Conservation (phyloP, 805 yeast species). For the Wickerhamiella slavikovae region DNA sequence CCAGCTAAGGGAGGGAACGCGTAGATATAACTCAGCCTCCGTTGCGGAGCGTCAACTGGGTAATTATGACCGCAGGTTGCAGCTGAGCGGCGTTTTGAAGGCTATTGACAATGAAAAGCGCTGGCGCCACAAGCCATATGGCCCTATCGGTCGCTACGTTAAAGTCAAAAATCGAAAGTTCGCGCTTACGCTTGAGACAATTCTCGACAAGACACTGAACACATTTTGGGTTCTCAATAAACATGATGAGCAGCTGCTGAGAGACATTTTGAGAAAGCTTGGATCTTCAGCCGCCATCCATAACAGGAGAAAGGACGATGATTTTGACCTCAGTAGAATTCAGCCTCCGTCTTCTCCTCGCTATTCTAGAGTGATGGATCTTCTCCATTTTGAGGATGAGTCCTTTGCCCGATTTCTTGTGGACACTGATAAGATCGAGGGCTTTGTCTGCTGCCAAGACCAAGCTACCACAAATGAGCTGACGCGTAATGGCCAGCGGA, state of each 20-base stretch:
- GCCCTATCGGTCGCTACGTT: constrained; percentile 57
- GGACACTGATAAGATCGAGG: constrained; percentile 13
- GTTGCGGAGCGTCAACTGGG: no score
- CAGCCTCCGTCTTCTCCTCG: constrained; percentile 20
- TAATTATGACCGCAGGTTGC: not conserved
- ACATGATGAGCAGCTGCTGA: constrained; percentile 26
- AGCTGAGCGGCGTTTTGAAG: not conserved
- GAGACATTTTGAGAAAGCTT: constrained; percentile 5
- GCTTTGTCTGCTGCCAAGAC: not conserved
- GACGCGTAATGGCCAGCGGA: not conserved
- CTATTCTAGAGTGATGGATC: constrained; percentile 36
- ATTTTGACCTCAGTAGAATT: constrained; percentile 30
- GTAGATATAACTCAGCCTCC: no score
- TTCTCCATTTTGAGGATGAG: constrained; percentile 32
- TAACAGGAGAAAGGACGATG: constrained; percentile 33
- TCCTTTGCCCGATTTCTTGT: constrained; percentile 30
- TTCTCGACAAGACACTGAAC: constrained; percentile 28
- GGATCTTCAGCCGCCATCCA: constrained; percentile 21
- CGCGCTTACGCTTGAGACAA: constrained; percentile 38
- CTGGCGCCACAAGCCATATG: constrained; percentile 33
- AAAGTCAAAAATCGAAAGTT: constrained; percentile 37
- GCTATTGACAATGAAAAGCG: not conserved
- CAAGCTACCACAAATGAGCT: not conserved
- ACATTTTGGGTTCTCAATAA: constrained; percentile 49
- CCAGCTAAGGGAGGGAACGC: no score